Evolutionary conservation across 345 rosid genomes (phyloP), one percentile per base, ranked within the genome.

Genomic region (Chamaenerion angustifolium): DNA sequence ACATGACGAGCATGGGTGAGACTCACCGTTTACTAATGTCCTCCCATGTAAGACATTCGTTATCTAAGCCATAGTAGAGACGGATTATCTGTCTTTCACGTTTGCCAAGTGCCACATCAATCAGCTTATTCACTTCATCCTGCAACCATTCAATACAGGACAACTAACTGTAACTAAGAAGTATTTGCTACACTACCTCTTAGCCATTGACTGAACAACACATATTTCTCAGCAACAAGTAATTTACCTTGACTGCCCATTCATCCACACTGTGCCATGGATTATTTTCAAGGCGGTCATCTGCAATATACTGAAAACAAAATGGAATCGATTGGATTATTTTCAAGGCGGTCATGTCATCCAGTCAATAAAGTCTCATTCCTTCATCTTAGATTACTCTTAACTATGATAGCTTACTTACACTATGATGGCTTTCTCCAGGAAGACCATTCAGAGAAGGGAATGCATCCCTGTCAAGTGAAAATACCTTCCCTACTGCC

Each of bases 11-110:
- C 13, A 21, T 27, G 27, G 19, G 40, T 31, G 19, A 21, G 25
- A 64, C 79, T 73, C 60, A 87, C 98, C 93, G 79, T 69, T 87
- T 92, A 56, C 98, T 92, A 45, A 92, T 92, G 63, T 92, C 95
- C 72, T 87, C 96, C 93, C 96, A 82, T n/a, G 96, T 81, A 58
- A 87, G 93, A 65, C 83, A 68, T 78, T 78, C 85, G 4, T 73
- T 68, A 63, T 76, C 93, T 27, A 84, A 71, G 50, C 95, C 96
- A 46, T 86, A 67, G 71, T 92, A 92, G 54, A 87, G 85, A 16
- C 87, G 79, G 16, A 92, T 74, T 14, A 92, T 92, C 58, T 92
- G 89, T 67, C 65, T 73, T 52, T 92, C 98, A 15, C 98, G 70
- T 63, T 72, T 77, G 58, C 57, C 65, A 6, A 92, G 93, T 14